Evolutionary conservation across 257 asterid species (phyloP).

Genomic region (Handroanthus guayacan): DNA sequence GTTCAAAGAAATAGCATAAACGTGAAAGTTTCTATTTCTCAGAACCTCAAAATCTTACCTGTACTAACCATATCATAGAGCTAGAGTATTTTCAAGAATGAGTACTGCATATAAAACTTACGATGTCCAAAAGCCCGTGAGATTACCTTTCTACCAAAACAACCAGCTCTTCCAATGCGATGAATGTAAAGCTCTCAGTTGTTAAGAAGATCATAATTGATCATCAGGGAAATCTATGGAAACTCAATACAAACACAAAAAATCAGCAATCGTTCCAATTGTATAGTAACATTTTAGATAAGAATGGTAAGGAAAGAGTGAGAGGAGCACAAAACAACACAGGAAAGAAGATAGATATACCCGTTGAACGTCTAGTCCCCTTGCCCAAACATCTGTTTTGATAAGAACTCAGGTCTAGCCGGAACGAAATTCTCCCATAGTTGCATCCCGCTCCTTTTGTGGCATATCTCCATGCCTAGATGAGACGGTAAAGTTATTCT

Average conservation of each 20-base stretch:
- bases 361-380: slow-evolving; percentile 99
- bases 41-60: background rate
- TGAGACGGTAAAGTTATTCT: slow-evolving; percentile 86
- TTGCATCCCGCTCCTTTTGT: slow-evolving; percentile 94
- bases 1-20: background rate
- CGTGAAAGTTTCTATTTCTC: background rate
- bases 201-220: slow-evolving; percentile 93
- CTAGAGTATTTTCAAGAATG: background rate
- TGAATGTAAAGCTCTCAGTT: slow-evolving; percentile 94
- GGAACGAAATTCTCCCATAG: slow-evolving; percentile 81
- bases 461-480: slow-evolving; percentile 99
- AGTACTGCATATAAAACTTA: background rate
- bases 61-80: background rate
- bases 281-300: background rate
- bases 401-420: slow-evolving; percentile 92
- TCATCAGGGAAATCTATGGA: slow-evolving; percentile 81
- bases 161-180: slow-evolving; percentile 96
- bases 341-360: slow-evolving; percentile 38
- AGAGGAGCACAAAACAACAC: background rate
- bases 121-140: slow-evolving; percentile 37
- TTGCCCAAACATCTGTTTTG: slow-evolving; percentile 98
- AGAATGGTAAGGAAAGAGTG: background rate
- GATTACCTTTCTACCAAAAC: slow-evolving; percentile 92
- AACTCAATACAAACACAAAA: slow-evolving; percentile 23
- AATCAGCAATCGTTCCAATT: slow-evolving; percentile 7